Conservation (phyloP, 164 flowering plant species). For the Chimonanthus salicifolius region DNA sequence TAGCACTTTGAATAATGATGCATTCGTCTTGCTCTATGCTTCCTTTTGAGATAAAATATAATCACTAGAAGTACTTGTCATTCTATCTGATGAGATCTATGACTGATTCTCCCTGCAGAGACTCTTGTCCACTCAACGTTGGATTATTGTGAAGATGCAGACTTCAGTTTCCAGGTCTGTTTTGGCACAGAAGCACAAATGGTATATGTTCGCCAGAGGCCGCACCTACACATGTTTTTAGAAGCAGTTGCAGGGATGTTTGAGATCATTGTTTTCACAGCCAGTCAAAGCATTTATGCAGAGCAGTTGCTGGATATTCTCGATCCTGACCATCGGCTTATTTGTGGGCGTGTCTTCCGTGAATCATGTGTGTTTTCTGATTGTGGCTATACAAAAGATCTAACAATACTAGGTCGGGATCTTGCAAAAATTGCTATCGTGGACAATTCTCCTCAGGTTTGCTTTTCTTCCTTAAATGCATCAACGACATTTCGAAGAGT, state of each 20-base stretch:
- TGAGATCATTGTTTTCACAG: slow-evolving; percentile 22
- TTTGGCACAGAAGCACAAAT: slow-evolving; percentile 77
- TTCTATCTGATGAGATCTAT: not conserved
- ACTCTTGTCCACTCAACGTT: slow-evolving; percentile 91
- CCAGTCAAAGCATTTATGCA: slow-evolving; percentile 83
- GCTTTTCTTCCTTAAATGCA: not conserved
- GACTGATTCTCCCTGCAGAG: slow-evolving; percentile 36
- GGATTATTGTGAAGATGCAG: slow-evolving; percentile 68
- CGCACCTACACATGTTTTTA: slow-evolving; percentile 60
- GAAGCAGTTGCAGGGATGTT: slow-evolving; percentile 85
- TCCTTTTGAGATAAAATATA: not conserved
- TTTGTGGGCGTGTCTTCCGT: slow-evolving; percentile 77
- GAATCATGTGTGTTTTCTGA: slow-evolving; percentile 84
- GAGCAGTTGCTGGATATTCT: slow-evolving; percentile 69
- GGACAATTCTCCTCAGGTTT: slow-evolving; percentile 77
- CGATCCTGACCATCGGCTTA: slow-evolving; percentile 70
- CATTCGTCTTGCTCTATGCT: not conserved
- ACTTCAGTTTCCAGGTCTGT: slow-evolving; percentile 69
- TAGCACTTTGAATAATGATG: not conserved
- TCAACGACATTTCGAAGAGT: no score
- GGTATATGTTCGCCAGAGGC: slow-evolving; percentile 78
- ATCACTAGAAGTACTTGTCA: not conserved
- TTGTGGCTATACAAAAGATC: slow-evolving; percentile 65
- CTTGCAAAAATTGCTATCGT: slow-evolving; percentile 87
- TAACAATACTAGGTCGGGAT: slow-evolving; percentile 82